These are phyloP conservation scores for Coprinellus micaceus DNA, from an alignment of 768 basidiomycete genomes.

Conservation along the genomic window DNA sequence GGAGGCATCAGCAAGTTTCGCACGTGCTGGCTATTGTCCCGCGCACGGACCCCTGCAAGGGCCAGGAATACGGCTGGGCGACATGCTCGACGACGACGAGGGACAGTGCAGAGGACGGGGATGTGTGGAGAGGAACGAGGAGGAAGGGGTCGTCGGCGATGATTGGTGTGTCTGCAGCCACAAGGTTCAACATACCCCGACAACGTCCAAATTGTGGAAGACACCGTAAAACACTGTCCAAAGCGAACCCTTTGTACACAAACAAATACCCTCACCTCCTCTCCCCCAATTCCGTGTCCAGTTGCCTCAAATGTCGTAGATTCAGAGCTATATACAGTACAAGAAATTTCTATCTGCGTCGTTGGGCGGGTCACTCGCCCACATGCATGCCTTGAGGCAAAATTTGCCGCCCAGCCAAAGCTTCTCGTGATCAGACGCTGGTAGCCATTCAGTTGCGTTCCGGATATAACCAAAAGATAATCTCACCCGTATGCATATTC, in stretches of 20 bases:
- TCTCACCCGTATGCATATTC: constrained; percentile 84
- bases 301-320: not conserved
- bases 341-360: not conserved
- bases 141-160: constrained; percentile 26
- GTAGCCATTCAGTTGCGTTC: too few relatives aligned
- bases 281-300: not conserved
- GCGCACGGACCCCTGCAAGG: constrained; percentile 54
- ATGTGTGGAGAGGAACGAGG: constrained; percentile 27
- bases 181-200: constrained; percentile 59
- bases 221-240: constrained; percentile 71
- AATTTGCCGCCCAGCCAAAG: not conserved
- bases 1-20: constrained; percentile 42
- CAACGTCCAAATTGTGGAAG: constrained; percentile 70
- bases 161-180: constrained; percentile 50
- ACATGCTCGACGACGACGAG: constrained; percentile 1
- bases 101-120: constrained; percentile 15
- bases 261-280: constrained; percentile 36
- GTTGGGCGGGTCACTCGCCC: too few relatives aligned
- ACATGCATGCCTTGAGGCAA: not conserved
- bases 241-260: constrained; percentile 45
- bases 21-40: constrained; percentile 52
- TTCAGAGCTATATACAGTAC: not conserved
- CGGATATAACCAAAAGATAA: not conserved
- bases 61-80: constrained; percentile 6
- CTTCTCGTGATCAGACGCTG: not conserved